phyloP scores from a whole-genome alignment of 2,329 filamentous ascomycete species.

The Trichoderma citrinoviride region DNA sequence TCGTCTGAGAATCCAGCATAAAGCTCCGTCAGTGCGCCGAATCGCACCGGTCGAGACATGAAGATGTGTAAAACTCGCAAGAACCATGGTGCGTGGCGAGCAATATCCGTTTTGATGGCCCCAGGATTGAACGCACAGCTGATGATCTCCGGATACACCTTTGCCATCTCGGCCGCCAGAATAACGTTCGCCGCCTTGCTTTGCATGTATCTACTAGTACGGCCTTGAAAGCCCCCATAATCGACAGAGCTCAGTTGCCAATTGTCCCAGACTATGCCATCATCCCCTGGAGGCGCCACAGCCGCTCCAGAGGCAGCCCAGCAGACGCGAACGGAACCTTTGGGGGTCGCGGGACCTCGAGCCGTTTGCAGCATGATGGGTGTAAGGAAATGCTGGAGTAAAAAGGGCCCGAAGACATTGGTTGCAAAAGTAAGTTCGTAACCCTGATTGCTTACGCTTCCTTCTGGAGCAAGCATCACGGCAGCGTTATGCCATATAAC shows the following conservation, averaged over 20 bases:
- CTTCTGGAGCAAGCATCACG: not conserved
- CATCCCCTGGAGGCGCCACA: not conserved
- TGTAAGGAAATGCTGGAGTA: not conserved
- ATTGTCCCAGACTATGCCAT: not conserved
- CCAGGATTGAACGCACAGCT: constrained; percentile 5
- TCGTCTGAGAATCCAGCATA: not conserved
- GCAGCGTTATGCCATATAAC: not conserved
- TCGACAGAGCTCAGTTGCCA: not conserved
- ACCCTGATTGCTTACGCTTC: constrained; percentile 1
- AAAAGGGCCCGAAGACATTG: not conserved
- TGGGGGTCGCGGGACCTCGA: not conserved
- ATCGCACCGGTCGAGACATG: not conserved
- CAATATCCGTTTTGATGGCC: constrained; percentile 1
- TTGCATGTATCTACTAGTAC: not conserved
- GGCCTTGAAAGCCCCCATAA: not conserved
- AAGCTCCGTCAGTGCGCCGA: not conserved
- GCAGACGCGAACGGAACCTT: not conserved
- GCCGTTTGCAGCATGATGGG: not conserved
- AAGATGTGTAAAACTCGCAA: not conserved
- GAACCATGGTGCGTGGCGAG: not conserved
- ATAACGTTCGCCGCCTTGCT: constrained; percentile 1
- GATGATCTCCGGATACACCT: not conserved
- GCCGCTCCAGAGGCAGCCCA: not conserved
- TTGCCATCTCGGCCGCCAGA: not conserved
- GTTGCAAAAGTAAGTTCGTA: constrained; percentile 2